phyloP scores from a whole-genome alignment of 495 filamentous ascomycete species.

The Penicillium pancosmium region DNA sequence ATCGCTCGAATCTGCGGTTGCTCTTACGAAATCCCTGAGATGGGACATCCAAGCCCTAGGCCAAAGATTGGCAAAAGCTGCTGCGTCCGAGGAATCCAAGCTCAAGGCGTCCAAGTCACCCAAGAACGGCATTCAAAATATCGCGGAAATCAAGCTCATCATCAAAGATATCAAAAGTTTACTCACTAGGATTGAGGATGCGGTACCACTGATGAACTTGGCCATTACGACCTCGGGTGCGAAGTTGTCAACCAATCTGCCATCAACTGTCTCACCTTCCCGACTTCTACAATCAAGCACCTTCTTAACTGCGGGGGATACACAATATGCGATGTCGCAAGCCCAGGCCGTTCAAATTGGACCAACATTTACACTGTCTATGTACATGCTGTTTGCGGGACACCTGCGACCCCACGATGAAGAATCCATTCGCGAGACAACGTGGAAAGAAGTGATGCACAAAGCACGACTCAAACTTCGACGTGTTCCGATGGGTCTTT shows the following conservation, averaged over 20 bases:
- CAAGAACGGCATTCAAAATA: constrained; percentile 49
- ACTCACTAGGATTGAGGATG: constrained; percentile 82
- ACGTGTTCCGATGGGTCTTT: constrained; percentile 53
- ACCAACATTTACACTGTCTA: constrained; percentile 80
- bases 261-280: constrained; percentile 85
- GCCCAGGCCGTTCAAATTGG: constrained; percentile 78
- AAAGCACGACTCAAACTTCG: constrained; percentile 85
- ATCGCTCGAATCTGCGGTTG: constrained; percentile 85
- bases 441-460: constrained; percentile 98
- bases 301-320: constrained; percentile 86
- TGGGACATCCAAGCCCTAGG: constrained; percentile 87
- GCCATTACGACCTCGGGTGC: constrained; percentile 96
- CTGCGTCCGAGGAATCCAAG: constrained; percentile 64
- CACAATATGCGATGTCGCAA: constrained; percentile 71
- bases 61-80: constrained; percentile 70
- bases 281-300: constrained; percentile 92
- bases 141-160: constrained; percentile 68
- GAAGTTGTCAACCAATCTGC: constrained; percentile 75
- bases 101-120: constrained; percentile 52
- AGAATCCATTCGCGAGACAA: constrained; percentile 68
- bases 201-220: constrained; percentile 89
- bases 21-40: constrained; percentile 82
- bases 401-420: constrained; percentile 70
- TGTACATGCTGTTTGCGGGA: constrained; percentile 95
- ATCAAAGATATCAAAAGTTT: constrained; percentile 76